Evolutionary conservation across 805 yeast genomes (phyloP), one percentile per base, ranked within the genome.

Genomic region (Wickerhamomyces sydowiorum): DNA sequence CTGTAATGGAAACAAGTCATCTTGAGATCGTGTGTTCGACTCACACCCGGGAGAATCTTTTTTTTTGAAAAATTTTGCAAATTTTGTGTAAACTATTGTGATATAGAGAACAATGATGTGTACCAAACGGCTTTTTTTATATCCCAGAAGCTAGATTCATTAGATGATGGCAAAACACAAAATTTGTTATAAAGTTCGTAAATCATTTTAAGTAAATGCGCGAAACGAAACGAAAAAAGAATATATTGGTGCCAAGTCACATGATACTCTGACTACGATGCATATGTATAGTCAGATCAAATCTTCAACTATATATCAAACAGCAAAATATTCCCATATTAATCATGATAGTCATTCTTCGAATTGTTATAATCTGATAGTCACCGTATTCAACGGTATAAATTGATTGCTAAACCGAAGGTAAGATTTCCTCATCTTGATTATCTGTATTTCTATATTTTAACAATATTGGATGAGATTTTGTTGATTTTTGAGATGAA

Each of bases 21-120:
- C 33, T 30, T 30, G 33, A 30, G 33, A 22, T 33, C 27, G 33
- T 30, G 33, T 30, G 33, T 30, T 30, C 33, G 33, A 30, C 33
- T 30, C 33, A 30, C 33, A 30, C 27, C 31, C 31, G 30, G 14
- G 39, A 15, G 34, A 17, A 13, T 25, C 14, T 12, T 36, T 25
- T 29, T 25, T 36, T 18, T 17, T 12, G 21, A 9, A 9, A 13
- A 31, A 15, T 17, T 31, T 29, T 24, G 27, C 27, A 8, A 12
- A 24, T n/a, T n/a, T n/a, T n/a, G n/a, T n/a, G n/a, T n/a, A n/a
- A n/a, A n/a, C n/a, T n/a, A n/a, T n/a, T n/a, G n/a, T n/a, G n/a
- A n/a, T n/a, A n/a, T n/a, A n/a, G n/a, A n/a, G n/a, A n/a, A n/a
- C n/a, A n/a, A n/a, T n/a, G n/a, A n/a, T n/a, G n/a, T n/a, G n/a